Evolutionary conservation across 768 basidiomycete genomes (phyloP).

Genomic region (Tremella yokohamensis): DNA sequence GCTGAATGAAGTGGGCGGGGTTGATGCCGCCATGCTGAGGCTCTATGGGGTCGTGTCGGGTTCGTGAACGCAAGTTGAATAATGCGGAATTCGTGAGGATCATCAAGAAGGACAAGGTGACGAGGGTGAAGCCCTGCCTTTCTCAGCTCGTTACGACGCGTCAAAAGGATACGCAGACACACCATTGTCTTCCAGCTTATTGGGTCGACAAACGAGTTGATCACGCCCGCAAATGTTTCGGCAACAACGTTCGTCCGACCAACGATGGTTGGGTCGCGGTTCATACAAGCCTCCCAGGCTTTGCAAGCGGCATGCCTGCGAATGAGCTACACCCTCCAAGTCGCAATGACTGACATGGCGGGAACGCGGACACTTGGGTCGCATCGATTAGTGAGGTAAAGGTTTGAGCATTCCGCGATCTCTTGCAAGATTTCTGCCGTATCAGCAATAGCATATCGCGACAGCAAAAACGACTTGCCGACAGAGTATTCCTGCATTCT

Average conservation of each 20-base stretch:
- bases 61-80: slow-evolving; percentile 40
- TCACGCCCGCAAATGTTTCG: slow-evolving; percentile 90
- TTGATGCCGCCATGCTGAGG: slow-evolving; percentile 11
- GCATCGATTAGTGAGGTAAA: slow-evolving; percentile 80
- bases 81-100: slow-evolving; percentile 50
- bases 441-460: slow-evolving; percentile 2
- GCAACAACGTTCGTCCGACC: slow-evolving; percentile 86
- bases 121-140: slow-evolving; percentile 49
- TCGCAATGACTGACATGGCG: slow-evolving; percentile 61
- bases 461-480: slow-evolving; percentile 57
- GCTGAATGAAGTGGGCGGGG: slow-evolving; percentile 8
- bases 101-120: slow-evolving; percentile 47
- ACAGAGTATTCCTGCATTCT: slow-evolving; percentile 82
- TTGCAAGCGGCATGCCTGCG: slow-evolving; percentile 68
- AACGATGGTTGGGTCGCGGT: slow-evolving; percentile 82
- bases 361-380: slow-evolving; percentile 67
- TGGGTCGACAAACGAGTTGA: slow-evolving; percentile 93
- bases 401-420: slow-evolving; percentile 76
- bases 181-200: slow-evolving; percentile 97
- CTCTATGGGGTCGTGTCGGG: background rate
- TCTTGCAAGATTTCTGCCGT: slow-evolving; percentile 76
- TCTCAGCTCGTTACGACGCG: background rate
- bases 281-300: slow-evolving; percentile 92
- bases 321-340: background rate
- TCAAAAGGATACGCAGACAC: slow-evolving; percentile 40